These are phyloP conservation scores for Colletotrichum chrysophilum DNA, from an alignment of 2,329 filamentous ascomycete species.

Conservation along the genomic window DNA sequence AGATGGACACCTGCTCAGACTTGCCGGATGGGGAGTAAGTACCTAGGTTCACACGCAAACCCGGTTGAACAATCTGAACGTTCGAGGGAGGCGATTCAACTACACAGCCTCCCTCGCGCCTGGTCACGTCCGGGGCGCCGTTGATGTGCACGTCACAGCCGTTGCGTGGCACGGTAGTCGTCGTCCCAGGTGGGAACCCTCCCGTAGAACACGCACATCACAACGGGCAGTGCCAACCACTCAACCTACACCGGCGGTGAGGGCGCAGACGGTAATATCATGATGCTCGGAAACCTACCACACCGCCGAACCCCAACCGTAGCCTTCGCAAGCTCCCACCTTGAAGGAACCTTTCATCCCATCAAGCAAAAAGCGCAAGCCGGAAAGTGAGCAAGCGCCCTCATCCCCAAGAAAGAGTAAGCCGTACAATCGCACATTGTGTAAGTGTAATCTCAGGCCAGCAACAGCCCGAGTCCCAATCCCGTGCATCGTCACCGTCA, in stretches of 20 bases:
- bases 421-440: background rate
- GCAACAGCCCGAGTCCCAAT: background rate
- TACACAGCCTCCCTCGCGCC: background rate
- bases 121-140: background rate
- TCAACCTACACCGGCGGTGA: background rate
- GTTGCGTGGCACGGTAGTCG: background rate
- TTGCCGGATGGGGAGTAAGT: background rate
- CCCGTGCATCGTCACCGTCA: background rate
- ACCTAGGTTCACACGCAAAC: background rate
- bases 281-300: background rate
- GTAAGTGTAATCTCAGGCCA: background rate
- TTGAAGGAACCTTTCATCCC: background rate
- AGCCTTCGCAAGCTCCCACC: background rate
- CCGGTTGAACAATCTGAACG: background rate
- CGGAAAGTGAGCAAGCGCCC: background rate
- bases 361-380: background rate
- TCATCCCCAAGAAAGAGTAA: background rate
- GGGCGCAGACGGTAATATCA: background rate
- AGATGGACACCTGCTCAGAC: background rate
- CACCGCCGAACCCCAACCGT: background rate
- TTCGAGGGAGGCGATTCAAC: background rate
- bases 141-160: background rate
- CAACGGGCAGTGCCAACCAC: background rate
- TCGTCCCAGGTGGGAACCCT: background rate
- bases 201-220: background rate